Evolutionary conservation across 1,139 yeast genomes (phyloP), one percentile per base, ranked within the genome.

Genomic region (Kurtzmaniella quercitrusa): DNA sequence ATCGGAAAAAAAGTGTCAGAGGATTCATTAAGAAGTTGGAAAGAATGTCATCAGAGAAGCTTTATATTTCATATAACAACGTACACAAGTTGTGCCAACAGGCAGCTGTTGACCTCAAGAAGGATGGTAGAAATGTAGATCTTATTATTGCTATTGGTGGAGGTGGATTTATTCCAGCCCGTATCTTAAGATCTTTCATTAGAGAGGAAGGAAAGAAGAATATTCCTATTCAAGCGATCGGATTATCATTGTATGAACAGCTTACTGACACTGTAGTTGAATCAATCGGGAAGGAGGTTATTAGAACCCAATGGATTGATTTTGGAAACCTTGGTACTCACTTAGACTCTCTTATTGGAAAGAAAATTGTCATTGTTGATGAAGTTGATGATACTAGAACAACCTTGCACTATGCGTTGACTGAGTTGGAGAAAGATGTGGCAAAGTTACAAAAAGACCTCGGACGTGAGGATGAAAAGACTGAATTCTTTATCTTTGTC

Each of bases 301-400:
- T 77, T 38, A 73, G 85, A 60, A 80, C 84, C 10, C 86, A 81
- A 60, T 81, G 86, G 86, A 70, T 81, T 46, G 86, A 81, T 55
- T 80, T 79, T 54, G 81, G 82, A 50, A 67, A 67, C 46, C 65
- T 80, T 48, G 72, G 67, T 45, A 67, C 75, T 59, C 81, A 77
- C 55, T 73, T 78, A 51, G 78, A 74, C 54, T 67, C 75, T 2
- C 60, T 80, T 43, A 77, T 80, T 43, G 85, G 84, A 33, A 80
- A 80, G 57, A 79, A 78, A 53, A 75, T 81, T 25, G 60, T 81
- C 46, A 79, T 81, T 46, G 84, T 81, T n/a, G 86, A 81, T 56
- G 86, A 80, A 62, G 86, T 81, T 38, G 86, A 81, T 58, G 86
- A 81, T 56, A 79, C 85, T 15, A 73, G 85, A 66, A 80, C 85